These are phyloP conservation scores for Podila horticola DNA, from an alignment of 192 early-diverging fungal species.

Conservation along the genomic window DNA sequence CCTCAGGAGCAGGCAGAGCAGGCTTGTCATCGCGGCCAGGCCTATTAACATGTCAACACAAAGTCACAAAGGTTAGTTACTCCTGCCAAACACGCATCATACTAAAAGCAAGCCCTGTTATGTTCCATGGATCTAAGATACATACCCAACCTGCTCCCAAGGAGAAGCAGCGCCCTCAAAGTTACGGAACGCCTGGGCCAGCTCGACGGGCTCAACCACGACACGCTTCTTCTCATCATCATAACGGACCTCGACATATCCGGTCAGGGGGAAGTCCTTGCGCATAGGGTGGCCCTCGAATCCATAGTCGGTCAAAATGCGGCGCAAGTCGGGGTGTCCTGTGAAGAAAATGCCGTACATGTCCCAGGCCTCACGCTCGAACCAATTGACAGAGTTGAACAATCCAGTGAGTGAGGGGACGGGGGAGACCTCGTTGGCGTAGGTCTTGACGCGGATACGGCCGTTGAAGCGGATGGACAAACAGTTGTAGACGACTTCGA, in stretches of 20 bases:
- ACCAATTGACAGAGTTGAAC: slow-evolving; percentile 93
- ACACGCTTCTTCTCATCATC: slow-evolving; percentile 99
- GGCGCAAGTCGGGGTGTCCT: slow-evolving; percentile 94
- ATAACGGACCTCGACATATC: slow-evolving; percentile 98
- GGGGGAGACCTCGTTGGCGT: slow-evolving; percentile 88
- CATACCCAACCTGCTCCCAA: slow-evolving; percentile 87
- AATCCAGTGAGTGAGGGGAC: slow-evolving; percentile 89
- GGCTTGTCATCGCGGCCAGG: slow-evolving; percentile 54
- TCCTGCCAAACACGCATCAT: no score
- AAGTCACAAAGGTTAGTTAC: not conserved
- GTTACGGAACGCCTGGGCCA: slow-evolving; percentile 95
- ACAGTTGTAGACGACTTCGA: slow-evolving; percentile 97
- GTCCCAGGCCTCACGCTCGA: slow-evolving; percentile 98
- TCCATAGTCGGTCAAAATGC: slow-evolving; percentile 98
- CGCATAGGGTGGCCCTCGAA: slow-evolving; percentile 95
- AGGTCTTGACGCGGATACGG: slow-evolving; percentile 98
- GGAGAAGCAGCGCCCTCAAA: slow-evolving; percentile 94
- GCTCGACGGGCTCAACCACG: slow-evolving; percentile 94
- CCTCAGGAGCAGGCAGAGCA: slow-evolving; percentile 39
- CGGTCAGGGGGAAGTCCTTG: slow-evolving; percentile 98
- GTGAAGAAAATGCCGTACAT: slow-evolving; percentile 99
- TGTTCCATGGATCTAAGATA: not conserved
- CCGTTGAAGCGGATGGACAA: slow-evolving; percentile 88
- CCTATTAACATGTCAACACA: not conserved
- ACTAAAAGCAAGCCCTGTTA: not conserved